phyloP scores from a whole-genome alignment of 805 yeast species.

The Lipomyces chichibuensis region DNA sequence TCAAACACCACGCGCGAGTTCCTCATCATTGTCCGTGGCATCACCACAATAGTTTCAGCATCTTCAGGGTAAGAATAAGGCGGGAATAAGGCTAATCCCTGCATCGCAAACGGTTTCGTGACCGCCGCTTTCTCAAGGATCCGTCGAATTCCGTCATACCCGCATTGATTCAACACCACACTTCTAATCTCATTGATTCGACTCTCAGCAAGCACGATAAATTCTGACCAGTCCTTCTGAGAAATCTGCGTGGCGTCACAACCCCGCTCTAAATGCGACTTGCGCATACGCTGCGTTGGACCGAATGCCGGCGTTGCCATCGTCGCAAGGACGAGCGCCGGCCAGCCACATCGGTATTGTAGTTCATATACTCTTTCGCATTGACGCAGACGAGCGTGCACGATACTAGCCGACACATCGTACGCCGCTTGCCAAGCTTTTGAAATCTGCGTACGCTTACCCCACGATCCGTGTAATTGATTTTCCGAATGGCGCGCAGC shows the following conservation, averaged over 20 bases:
- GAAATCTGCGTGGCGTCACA: slow-evolving; percentile 38
- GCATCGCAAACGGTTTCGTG: slow-evolving; percentile 24
- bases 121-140: slow-evolving; percentile 34
- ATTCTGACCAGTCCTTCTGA: slow-evolving; percentile 34
- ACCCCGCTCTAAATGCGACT: slow-evolving; percentile 36
- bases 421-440: slow-evolving; percentile 31
- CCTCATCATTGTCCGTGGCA: slow-evolving; percentile 19
- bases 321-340: slow-evolving; percentile 36
- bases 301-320: slow-evolving; percentile 37
- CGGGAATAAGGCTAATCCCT: slow-evolving; percentile 31
- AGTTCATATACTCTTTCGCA: slow-evolving; percentile 36
- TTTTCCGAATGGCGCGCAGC: slow-evolving; percentile 34
- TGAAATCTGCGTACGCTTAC: slow-evolving; percentile 33
- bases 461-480: slow-evolving; percentile 32
- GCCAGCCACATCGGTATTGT: slow-evolving; percentile 38
- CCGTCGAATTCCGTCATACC: slow-evolving; percentile 34
- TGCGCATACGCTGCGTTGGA: slow-evolving; percentile 35
- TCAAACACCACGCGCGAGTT: background rate
- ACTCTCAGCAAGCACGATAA: slow-evolving; percentile 27
- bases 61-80: slow-evolving; percentile 30
- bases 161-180: slow-evolving; percentile 27
- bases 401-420: slow-evolving; percentile 34
- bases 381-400: slow-evolving; percentile 36
- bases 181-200: slow-evolving; percentile 27
- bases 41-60: slow-evolving; percentile 28